phyloP scores from a whole-genome alignment of 2,329 filamentous ascomycete genomes.

The Teratosphaeria pseudoeucalypti region DNA sequence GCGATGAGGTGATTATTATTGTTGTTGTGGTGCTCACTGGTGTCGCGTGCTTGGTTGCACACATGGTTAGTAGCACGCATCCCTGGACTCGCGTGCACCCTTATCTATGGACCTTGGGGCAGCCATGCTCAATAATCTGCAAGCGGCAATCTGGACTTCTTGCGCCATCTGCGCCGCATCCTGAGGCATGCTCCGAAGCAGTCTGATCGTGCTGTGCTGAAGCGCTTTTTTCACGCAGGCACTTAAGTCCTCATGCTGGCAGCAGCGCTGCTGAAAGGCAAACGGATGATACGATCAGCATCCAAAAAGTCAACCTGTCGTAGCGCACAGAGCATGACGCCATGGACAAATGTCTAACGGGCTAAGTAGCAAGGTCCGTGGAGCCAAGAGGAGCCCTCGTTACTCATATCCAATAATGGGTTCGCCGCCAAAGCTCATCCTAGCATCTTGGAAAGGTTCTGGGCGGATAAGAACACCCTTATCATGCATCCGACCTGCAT shows the following conservation, averaged over 20 bases:
- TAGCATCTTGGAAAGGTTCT: background rate
- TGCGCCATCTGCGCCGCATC: background rate
- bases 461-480: background rate
- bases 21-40: background rate
- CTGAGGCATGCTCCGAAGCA: background rate
- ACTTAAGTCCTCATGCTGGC: background rate
- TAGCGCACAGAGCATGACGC: too few relatives aligned
- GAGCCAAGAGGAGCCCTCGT: background rate
- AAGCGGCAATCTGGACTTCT: background rate
- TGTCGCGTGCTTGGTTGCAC: background rate
- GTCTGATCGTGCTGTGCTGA: background rate
- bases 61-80: background rate
- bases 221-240: background rate
- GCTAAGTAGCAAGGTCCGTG: background rate
- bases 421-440: background rate
- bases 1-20: background rate
- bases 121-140: background rate
- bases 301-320: background rate
- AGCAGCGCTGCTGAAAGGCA: background rate
- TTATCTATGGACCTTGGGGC: background rate
- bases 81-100: background rate
- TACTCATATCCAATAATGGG: background rate
- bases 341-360: background rate
- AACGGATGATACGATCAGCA: background rate
- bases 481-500: background rate